Base-by-base conservation (phyloP, 306 rosid genomes). In the Sesbania bispinosa region DNA sequence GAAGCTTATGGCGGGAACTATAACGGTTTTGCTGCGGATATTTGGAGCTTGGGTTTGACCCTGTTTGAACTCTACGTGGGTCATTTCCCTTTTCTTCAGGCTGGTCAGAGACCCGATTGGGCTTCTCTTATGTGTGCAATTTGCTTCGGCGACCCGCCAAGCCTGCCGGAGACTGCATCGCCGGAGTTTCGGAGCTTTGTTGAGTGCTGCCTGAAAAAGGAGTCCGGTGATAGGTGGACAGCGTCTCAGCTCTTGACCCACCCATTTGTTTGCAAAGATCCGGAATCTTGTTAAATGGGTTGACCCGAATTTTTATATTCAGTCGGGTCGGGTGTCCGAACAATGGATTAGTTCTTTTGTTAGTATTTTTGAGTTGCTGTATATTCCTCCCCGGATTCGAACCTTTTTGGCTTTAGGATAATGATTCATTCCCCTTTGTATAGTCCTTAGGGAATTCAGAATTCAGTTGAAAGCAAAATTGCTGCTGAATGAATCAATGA, bases 21-120 rank as follows among this genome's bases (percentile, higher is more conserved):
- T 71, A 80, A 93, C 57, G 98, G 96, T 0, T 93, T 78, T 27
- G 88, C 98, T 0, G 87, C 88, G 0, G 98, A 93, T 45, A 88
- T 93, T 3, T 93, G 98, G 98, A 93, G 98, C 55, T 69, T 93
- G 76, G 98, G 98, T 1, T 53, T 93, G 6, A 93, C 97, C 15
- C 80, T 93, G 2, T 81, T 90, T 54, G 98, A 93, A 82, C 88
- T 93, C 7, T 93, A 84, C 10, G 62, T 93, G 83, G 98, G 98
- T n/a, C 94, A 93, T 35, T 93, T 88, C 0, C 98, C 98, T 0
- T 83, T 93, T 18, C 85, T 93, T 29, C 89, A 94, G 0, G 72
- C 90, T 48, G 98, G 96, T 64, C 94, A 93, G 15, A 74, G 96
- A 59, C 98, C 98, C 68, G 94, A 88, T 50, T 93, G 98, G 98